Evolutionary conservation across 2,329 filamentous ascomycete genomes (phyloP), one percentile per base, ranked within the genome.

Genomic region (Talaromyces sp.): DNA sequence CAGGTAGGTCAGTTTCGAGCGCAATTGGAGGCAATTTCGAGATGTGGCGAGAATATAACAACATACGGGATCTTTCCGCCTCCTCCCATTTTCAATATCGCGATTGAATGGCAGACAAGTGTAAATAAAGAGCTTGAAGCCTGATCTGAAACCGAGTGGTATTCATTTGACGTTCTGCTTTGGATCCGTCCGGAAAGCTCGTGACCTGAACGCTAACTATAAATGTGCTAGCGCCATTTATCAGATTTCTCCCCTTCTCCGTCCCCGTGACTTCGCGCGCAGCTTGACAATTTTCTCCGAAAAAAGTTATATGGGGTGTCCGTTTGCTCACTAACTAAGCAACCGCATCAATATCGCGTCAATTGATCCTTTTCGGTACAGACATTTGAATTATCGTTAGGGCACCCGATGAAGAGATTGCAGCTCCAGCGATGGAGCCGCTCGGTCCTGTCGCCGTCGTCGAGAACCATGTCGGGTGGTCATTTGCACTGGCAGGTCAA

Each of bases 31-130:
- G 5, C 11, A 24, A 22, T 39, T 2, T 16, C 11, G 48, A 31
- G 9, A 35, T 22, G 11, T 27, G 22, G 16, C n/a, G n/a, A 47
- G 24, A 8, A 19, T 19, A 11, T 8, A 56, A 33, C 45, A 24
- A 76, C 84, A 73, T 84, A 90, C 86, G 87, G 85, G 71, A 91
- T 85, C 81, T 90, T 90, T 80, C 87, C 89, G 83, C 93, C 92
- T 82, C 91, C 91, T 83, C 90, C 90, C 89, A 82, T 82, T 67
- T 73, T 78, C 74, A 72, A 62, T 67, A 68, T 64, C 69, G 69
- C 67, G 67, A 64, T 69, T 72, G 68, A 66, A 65, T 22, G 41
- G 62, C 62, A 50, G 57, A 65, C 39, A 57, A 16, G 8, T 59
- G 27, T 60, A 59, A 7, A 48, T 13, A 52, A 33, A 65, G 48